These are phyloP conservation scores for Lathyrus aphaca DNA, from an alignment of 306 rosid genomes.

Conservation along the genomic window DNA sequence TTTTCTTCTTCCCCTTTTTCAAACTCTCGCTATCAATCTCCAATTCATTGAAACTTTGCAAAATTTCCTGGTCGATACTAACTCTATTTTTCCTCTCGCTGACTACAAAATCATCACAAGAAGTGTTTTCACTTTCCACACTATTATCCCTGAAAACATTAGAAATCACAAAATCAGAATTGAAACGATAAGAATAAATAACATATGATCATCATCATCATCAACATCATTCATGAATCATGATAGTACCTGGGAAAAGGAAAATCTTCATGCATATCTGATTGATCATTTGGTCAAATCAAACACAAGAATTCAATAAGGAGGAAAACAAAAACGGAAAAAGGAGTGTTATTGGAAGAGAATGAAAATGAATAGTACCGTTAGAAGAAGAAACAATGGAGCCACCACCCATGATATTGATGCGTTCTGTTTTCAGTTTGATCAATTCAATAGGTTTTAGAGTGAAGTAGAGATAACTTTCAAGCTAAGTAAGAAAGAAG, in stretches of 20 bases:
- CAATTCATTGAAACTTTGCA: constrained; percentile 51
- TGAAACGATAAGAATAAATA: no score
- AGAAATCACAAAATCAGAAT: constrained; percentile 30
- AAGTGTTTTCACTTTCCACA: constrained; percentile 22
- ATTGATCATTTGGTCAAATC: background rate
- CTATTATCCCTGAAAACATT: constrained; percentile 51
- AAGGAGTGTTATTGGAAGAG: background rate
- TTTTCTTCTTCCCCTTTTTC: constrained; percentile 59
- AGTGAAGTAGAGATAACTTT: background rate
- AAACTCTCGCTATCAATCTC: constrained; percentile 46
- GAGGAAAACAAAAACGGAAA: no score
- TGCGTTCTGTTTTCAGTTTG: background rate
- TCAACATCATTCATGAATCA: no score
- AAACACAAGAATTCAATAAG: no score
- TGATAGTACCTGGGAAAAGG: no score
- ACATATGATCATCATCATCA: no score
- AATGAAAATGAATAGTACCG: background rate
- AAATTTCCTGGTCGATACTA: constrained; percentile 45
- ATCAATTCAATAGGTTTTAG: no score
- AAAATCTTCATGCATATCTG: constrained; percentile 8
- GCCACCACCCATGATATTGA: background rate
- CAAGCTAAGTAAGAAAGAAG: background rate
- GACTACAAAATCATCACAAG: constrained; percentile 45
- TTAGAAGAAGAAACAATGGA: background rate
- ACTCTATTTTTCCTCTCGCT: constrained; percentile 45